A percentile compares a stretch with the other conserved stretches of the same genome.
Conservation (phyloP, 805 yeast species). For the Ogataea henricii region DNA sequence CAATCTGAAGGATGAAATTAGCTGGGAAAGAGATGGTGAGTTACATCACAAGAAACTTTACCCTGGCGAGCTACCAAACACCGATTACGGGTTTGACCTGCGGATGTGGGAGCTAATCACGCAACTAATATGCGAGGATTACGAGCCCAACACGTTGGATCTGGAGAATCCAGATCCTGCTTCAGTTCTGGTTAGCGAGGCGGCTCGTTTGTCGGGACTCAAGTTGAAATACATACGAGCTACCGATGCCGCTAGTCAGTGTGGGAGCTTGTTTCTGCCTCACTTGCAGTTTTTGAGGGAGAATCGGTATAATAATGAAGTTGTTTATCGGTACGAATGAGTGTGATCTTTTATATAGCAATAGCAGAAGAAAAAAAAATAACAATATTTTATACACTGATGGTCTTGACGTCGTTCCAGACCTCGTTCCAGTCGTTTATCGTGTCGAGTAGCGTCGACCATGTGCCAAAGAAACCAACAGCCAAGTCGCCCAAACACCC, state of each 20-base stretch:
- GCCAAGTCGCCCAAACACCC: constrained; percentile 35
- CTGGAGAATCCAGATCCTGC: constrained; percentile 21
- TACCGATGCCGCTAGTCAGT: constrained; percentile 30
- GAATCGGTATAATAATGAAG: constrained; percentile 4
- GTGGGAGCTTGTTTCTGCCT: constrained; percentile 37
- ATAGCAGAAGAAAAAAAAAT: background rate
- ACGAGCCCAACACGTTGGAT: constrained; percentile 10
- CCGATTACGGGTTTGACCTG: constrained; percentile 40
- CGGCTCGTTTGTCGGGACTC: constrained; percentile 25
- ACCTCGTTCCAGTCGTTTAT: constrained; percentile 25
- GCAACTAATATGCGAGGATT: constrained; percentile 37
- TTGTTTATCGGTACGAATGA: constrained; percentile 9
- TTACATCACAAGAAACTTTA: constrained; percentile 37
- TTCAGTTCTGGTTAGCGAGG: constrained; percentile 18
- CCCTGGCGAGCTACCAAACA: constrained; percentile 27
- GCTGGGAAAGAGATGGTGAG: constrained; percentile 10
- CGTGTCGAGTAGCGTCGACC: constrained; percentile 28
- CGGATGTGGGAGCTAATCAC: constrained; percentile 42
- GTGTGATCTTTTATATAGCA: background rate
- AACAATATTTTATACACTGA: constrained; percentile 6
- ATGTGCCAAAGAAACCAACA: constrained; percentile 40
- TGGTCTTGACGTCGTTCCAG: constrained; percentile 13
- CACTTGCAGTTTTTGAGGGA: constrained; percentile 37
- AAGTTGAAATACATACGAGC: constrained; percentile 32
- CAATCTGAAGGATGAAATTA: constrained; percentile 22